A percentile compares a stretch with the other conserved stretches of the same genome.
Conservation (phyloP, 2,329 filamentous ascomycete species). For the Trichoderma atrobrunneum region DNA sequence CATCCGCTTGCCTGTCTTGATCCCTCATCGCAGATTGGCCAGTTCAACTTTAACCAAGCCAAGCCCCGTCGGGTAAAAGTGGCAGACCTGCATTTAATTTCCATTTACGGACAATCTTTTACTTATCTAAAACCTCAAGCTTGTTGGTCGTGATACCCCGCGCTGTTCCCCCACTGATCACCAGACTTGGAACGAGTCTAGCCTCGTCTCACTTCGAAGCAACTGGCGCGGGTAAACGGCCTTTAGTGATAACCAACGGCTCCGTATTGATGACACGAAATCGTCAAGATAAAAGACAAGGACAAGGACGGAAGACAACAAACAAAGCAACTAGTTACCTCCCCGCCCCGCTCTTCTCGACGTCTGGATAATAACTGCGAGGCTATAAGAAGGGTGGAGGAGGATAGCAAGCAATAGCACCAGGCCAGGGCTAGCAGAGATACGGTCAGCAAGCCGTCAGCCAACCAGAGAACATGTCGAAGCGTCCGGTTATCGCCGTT, state of each 20-base stretch:
- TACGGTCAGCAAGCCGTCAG: neutral
- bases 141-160: neutral
- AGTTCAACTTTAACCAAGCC: neutral
- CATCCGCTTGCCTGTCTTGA: too few species aligned
- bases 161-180: slow-evolving; percentile 12
- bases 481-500: slow-evolving; percentile 45
- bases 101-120: neutral
- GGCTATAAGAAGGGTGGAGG: slow-evolving; percentile 12
- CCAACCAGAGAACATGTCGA: slow-evolving; percentile 18
- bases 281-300: neutral
- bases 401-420: neutral
- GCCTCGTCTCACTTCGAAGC: neutral
- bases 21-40: neutral
- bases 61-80: slow-evolving; percentile 10
- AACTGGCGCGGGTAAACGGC: slow-evolving; percentile 1
- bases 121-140: neutral
- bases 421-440: neutral
- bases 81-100: neutral
- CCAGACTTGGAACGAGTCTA: neutral
- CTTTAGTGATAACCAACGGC: neutral
- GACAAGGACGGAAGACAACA: neutral
- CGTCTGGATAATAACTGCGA: neutral
- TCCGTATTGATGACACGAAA: neutral
- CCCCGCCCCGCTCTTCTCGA: neutral
- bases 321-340: neutral